A percentile compares a stretch with the other conserved stretches of the same genome.
These are phyloP conservation scores for Pythium biforme DNA, from an alignment of 352 stramenopile species.

Conservation along the genomic window DNA sequence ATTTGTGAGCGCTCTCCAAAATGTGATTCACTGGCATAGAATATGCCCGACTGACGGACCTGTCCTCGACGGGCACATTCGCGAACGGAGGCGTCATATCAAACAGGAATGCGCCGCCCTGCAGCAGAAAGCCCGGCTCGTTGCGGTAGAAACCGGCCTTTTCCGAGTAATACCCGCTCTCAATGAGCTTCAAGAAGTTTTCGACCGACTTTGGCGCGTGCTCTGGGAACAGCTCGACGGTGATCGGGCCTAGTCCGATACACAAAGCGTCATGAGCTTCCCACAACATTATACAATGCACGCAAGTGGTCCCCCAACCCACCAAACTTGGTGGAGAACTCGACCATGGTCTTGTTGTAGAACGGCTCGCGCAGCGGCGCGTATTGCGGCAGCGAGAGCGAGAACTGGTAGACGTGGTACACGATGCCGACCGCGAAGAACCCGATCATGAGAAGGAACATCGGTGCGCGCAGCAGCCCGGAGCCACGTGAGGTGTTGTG, in stretches of 20 bases:
- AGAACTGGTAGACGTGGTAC: conserved; percentile 70
- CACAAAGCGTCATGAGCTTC: too few relatives aligned
- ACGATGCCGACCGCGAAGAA: conserved; percentile 60
- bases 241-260: conserved; percentile 50
- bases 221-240: conserved; percentile 74
- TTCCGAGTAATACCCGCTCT: conserved; percentile 62
- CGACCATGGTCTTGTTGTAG: conserved; percentile 79
- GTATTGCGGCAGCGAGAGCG: conserved; percentile 32
- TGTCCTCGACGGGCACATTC: conserved; percentile 80
- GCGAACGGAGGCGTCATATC: conserved; percentile 65
- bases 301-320: too few relatives aligned
- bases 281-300: too few relatives aligned
- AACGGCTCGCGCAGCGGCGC: conserved; percentile 59
- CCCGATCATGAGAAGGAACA: conserved; percentile 34
- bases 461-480: conserved; percentile 23
- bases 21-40: too few relatives aligned
- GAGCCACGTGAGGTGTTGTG: conserved; percentile 17
- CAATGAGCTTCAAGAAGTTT: conserved; percentile 68
- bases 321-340: conserved; percentile 80
- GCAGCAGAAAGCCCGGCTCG: conserved; percentile 75
- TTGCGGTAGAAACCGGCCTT: conserved; percentile 86
- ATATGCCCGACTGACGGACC: conserved; percentile 28
- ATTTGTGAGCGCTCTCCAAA: not conserved
- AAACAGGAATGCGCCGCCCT: conserved; percentile 72
- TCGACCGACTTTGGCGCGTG: conserved; percentile 74